Conservation (phyloP, 148 eudicot species). For the Drosera capensis region DNA sequence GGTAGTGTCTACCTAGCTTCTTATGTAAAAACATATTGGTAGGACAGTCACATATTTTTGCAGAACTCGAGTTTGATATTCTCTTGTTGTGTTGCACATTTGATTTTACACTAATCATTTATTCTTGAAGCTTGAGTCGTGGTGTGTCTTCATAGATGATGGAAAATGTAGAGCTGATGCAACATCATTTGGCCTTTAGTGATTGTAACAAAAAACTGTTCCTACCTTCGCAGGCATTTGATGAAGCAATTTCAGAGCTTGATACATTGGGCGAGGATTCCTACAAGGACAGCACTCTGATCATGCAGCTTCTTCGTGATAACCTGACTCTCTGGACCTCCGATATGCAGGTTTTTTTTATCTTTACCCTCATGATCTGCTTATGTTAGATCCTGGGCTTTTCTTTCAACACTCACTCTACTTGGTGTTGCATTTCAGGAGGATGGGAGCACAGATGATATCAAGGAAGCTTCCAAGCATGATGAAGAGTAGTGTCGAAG, state of each 20-base stretch:
- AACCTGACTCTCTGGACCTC: conserved; percentile 17
- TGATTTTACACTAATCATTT: too few species aligned
- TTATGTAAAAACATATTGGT: too few species aligned
- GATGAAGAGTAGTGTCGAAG: conserved; percentile 1
- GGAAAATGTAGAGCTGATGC: background rate
- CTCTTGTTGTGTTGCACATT: too few species aligned
- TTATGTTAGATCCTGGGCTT: background rate
- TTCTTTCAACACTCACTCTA: background rate
- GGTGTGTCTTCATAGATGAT: background rate
- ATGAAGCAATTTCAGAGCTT: conserved; percentile 15
- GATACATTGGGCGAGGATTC: conserved; percentile 16
- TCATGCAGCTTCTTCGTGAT: conserved; percentile 9
- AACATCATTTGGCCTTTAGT: background rate
- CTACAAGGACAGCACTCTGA: conserved; percentile 16
- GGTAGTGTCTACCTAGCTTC: too few species aligned
- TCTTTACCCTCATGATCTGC: background rate
- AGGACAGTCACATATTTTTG: too few species aligned
- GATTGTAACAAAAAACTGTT: background rate
- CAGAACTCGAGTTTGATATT: too few species aligned
- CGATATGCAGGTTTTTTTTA: conserved; percentile 6
- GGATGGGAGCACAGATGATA: background rate
- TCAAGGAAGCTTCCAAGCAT: background rate
- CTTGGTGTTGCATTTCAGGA: background rate
- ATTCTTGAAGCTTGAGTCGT: too few species aligned
- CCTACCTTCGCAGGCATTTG: conserved; percentile 4